Conservation (phyloP, 306 rosid species). For the Sophora flavescens region DNA sequence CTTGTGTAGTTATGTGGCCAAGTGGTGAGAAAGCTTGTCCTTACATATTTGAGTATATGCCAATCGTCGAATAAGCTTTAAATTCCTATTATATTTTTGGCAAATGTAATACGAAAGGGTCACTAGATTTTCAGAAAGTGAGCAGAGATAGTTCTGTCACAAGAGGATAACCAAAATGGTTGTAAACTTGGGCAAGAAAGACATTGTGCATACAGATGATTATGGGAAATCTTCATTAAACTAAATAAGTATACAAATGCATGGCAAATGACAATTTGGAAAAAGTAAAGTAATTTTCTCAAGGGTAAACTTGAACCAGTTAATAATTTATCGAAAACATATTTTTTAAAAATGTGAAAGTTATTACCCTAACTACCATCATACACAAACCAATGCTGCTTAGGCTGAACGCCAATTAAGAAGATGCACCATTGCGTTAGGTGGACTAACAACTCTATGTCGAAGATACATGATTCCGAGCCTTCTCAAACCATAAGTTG, state of each 20-base stretch:
- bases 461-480: conserved; percentile 35
- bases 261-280: background rate
- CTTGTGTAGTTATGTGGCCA: background rate
- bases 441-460: conserved; percentile 39
- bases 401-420: conserved; percentile 35
- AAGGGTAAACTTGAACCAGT: conserved; percentile 23
- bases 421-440: conserved; percentile 42
- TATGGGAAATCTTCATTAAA: background rate
- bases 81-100: background rate
- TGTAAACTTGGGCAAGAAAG: background rate
- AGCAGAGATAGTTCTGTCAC: background rate
- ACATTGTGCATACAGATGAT: background rate
- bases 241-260: background rate
- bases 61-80: background rate
- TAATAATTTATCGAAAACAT: conserved; percentile 33
- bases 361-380: conserved; percentile 46
- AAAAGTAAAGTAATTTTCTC: background rate
- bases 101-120: background rate
- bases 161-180: background rate
- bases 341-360: conserved; percentile 26
- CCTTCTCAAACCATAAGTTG: conserved; percentile 26
- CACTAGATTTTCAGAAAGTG: background rate
- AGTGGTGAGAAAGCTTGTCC: background rate
- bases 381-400: conserved; percentile 38
- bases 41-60: background rate